Evolutionary conservation across 441 rosid species (phyloP), one percentile per base, ranked within the genome.

Genomic region (Hypseocharis bilobata): DNA sequence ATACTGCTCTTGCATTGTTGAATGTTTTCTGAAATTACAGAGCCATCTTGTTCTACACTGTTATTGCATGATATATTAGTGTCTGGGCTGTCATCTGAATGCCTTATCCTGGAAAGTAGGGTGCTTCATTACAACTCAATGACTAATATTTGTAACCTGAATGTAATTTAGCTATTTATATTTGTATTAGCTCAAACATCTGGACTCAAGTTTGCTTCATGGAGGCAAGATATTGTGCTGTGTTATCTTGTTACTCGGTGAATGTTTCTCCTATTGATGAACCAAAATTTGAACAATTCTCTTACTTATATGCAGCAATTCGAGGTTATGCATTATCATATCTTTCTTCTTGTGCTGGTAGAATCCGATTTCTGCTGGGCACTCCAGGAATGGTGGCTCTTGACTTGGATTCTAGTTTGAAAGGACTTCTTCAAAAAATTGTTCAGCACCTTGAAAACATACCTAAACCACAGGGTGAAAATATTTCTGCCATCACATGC

Each of bases 371-470:
- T 82, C 77, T 94, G 78, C 80, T 94, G 77, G 90, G 90, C 65
- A 84, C 96, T 82, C 97, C 99, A 29, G 96, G 98, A 80, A 91
- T 94, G 82, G 96, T 91, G 83, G 99, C 99, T 74, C 97, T 94
- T 77, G 99, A 91, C 73, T 85, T 89, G 72, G 95, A 92, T 76
- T 74, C 95, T 57, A 83, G 86, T 77, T 79, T 94, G 80, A 89
- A 91, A 83, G 88, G 89, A 73, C 85, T 91, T 73, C 86, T 94
- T 72, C 96, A 88, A 72, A 83, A 74, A 78, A 87, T 91, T 78
- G 90, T 88, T 73, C 89, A 81, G 63, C 95, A 82, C 70, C 95
- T 91, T 70, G 99, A 94, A 77, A 89, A 76, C 74, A 80, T 91
- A 74, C 97, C 98, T 59, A 91, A 94, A 76, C 82, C 87, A 34